These are phyloP conservation scores for Henckelia pumila DNA, from an alignment of 257 asterid genomes.

Conservation along the genomic window DNA sequence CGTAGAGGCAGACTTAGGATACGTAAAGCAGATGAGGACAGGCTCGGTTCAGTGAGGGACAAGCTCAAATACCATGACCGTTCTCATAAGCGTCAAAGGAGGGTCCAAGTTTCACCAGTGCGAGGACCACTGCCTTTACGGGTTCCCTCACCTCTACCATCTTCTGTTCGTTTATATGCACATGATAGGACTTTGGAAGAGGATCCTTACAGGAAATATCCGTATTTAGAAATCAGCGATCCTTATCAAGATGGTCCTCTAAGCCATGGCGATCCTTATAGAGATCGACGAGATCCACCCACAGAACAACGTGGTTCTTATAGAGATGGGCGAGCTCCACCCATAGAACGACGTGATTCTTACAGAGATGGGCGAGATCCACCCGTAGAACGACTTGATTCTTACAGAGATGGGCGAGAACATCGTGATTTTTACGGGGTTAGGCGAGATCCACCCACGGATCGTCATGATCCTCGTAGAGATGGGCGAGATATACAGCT, in stretches of 20 bases:
- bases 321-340: conserved; percentile 26
- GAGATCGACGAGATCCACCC: conserved; percentile 27
- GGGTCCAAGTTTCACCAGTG: conserved; percentile 26
- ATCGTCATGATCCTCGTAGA: conserved; percentile 33
- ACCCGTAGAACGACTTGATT: conserved; percentile 23
- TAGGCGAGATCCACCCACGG: conserved; percentile 23
- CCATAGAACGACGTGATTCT: conserved; percentile 22
- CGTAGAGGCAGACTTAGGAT: conserved; percentile 30
- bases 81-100: conserved; percentile 43
- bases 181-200: conserved; percentile 42
- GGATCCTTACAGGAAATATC: conserved; percentile 39
- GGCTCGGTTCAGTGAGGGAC: conserved; percentile 38
- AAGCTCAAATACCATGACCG: conserved; percentile 28
- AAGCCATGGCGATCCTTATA: conserved; percentile 31
- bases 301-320: conserved; percentile 19
- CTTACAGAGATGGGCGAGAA: conserved; percentile 32
- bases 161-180: conserved; percentile 36
- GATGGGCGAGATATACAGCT: conserved; percentile 18
- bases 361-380: conserved; percentile 31
- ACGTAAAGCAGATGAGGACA: conserved; percentile 29
- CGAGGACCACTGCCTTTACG: conserved; percentile 27
- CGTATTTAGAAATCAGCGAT: conserved; percentile 17
- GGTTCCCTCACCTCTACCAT: conserved; percentile 27
- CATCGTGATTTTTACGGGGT: conserved; percentile 25
- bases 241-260: conserved; percentile 26